phyloP scores from a whole-genome alignment of 306 rosid genomes.

The Cucumis melo region DNA sequence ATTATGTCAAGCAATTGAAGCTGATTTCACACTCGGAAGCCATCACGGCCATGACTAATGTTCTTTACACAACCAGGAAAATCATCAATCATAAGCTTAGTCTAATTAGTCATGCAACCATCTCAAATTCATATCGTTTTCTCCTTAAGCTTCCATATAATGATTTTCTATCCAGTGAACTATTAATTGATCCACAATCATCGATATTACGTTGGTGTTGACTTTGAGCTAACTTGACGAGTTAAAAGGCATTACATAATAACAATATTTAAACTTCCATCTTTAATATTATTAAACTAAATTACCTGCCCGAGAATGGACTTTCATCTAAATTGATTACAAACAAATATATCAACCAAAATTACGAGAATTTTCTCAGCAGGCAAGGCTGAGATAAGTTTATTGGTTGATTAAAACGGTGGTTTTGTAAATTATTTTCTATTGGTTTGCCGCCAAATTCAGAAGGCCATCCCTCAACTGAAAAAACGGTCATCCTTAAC shows the following conservation, averaged over 20 bases:
- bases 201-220: too few species aligned
- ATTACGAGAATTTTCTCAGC: too few species aligned
- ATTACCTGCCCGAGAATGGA: not conserved
- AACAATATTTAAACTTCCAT: too few species aligned
- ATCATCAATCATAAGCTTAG: not conserved
- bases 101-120: not conserved
- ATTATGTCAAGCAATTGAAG: not conserved
- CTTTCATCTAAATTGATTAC: not conserved
- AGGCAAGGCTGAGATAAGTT: not conserved
- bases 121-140: too few species aligned
- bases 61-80: too few species aligned
- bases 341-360: not conserved
- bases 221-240: too few species aligned
- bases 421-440: too few species aligned
- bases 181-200: too few species aligned
- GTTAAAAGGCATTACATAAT: too few species aligned
- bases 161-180: too few species aligned
- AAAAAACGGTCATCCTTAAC: not conserved
- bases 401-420: not conserved
- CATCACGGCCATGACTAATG: not conserved
- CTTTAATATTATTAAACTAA: too few species aligned
- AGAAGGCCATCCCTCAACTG: not conserved
- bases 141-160: too few species aligned
- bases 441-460: not conserved
- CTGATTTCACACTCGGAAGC: not conserved